A percentile compares a stretch with the other conserved stretches of the same genome.
Evolutionary conservation across 208 protist genomes (phyloP).

Genomic region (Kentomonas sorsogonicus): DNA sequence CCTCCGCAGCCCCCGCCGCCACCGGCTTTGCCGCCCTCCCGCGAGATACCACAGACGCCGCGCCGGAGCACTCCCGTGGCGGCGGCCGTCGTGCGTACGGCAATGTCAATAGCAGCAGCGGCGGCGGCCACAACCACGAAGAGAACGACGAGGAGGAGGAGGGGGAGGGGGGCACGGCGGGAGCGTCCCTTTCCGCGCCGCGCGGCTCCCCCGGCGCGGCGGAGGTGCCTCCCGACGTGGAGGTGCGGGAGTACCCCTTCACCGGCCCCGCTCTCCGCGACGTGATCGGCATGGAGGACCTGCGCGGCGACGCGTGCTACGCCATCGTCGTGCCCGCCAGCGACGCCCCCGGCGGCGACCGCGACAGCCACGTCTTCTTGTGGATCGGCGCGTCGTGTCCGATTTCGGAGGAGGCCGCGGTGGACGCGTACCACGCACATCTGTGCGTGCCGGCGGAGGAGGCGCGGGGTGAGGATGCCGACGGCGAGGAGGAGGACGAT

Average conservation of each 20-base stretch:
- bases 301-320: slow-evolving; percentile 47
- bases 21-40: neutral
- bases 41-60: neutral
- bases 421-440: slow-evolving; percentile 9
- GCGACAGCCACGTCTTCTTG: slow-evolving; percentile 29
- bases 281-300: slow-evolving; percentile 45
- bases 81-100: too few species aligned
- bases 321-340: slow-evolving; percentile 35
- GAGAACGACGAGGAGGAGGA: too few species aligned
- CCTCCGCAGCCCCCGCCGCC: too few species aligned
- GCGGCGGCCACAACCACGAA: too few species aligned
- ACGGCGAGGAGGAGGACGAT: neutral
- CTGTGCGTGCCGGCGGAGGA: neutral
- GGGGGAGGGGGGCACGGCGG: too few species aligned
- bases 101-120: too few species aligned
- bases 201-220: neutral
- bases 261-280: slow-evolving; percentile 14
- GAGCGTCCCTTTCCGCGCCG: too few species aligned
- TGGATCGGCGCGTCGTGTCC: slow-evolving; percentile 39
- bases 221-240: too few species aligned
- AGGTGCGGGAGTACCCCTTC: slow-evolving; percentile 36
- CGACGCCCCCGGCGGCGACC: slow-evolving; percentile 2
- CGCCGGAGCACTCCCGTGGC: neutral
- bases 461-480: neutral
- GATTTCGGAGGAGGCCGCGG: slow-evolving; percentile 21